Base-by-base conservation (phyloP, 2,329 filamentous ascomycete genomes). In the Xylariaceae sp. region DNA sequence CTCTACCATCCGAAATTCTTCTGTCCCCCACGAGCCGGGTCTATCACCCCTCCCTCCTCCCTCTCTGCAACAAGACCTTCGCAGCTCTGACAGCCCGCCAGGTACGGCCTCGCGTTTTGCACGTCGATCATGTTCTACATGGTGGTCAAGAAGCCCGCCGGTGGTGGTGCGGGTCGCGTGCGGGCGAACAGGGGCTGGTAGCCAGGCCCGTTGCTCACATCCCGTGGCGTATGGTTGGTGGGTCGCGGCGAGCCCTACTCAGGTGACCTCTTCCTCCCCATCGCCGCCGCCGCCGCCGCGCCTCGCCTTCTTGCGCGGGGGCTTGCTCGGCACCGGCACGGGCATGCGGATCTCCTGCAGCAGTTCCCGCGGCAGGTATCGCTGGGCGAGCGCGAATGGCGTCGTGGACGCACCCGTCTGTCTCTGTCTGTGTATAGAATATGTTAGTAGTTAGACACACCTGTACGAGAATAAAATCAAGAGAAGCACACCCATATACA, bases 41-140 rank as follows among this genome's bases (percentile, higher is more conserved):
- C n/a, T n/a, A n/a, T n/a, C n/a, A n/a, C n/a, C n/a, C n/a, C n/a
- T n/a, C n/a, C n/a, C n/a, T n/a, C n/a, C n/a, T n/a, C n/a, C n/a
- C n/a, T n/a, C n/a, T n/a, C n/a, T n/a, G n/a, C n/a, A n/a, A n/a
- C n/a, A n/a, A n/a, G n/a, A n/a, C n/a, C n/a, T n/a, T n/a, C n/a
- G n/a, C n/a, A n/a, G n/a, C n/a, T 17, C 43, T 45, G 25, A 47
- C 34, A 16, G 29, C 35, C 25, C 21, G 13, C 15, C 46, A 94
- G 88, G 88, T 95, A 93, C 55, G 85, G 83, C 42, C 72, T 94
- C 43, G 82, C 78, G 37, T 60, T 82, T 25, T 89, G 89, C 37
- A 98, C 92, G 24, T 79, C 86, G 10, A 75, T 98, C 54, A 98
- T 98, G 92, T 69, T 98, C 54, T 94, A 83, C 74, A 89, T 96